Conservation (phyloP, 176 grass and related monocot genomes). For the Oryza glumipatula region DNA sequence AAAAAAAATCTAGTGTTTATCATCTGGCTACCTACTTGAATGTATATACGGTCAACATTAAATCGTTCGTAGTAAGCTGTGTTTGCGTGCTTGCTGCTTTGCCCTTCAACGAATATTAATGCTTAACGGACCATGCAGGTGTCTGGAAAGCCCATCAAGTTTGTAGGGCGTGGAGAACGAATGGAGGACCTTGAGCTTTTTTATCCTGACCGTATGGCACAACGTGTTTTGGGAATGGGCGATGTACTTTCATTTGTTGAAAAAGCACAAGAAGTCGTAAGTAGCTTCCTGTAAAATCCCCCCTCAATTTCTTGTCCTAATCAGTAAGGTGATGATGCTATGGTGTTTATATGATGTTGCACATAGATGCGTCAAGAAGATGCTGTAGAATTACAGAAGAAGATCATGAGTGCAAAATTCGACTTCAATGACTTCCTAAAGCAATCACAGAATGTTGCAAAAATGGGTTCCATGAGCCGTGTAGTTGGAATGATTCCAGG, state of each 20-base stretch:
- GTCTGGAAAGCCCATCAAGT: slow-evolving; percentile 95
- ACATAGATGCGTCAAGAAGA: slow-evolving; percentile 90
- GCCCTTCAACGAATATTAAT: background rate
- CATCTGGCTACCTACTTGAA: background rate
- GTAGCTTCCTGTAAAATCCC: slow-evolving; percentile 25
- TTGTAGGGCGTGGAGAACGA: slow-evolving; percentile 80
- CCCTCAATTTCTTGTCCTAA: slow-evolving; percentile 8
- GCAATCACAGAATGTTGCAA: slow-evolving; percentile 87
- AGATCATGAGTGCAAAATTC: slow-evolving; percentile 96
- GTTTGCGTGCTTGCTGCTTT: background rate
- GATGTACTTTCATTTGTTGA: slow-evolving; percentile 99
- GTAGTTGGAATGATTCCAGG: slow-evolving; percentile 66
- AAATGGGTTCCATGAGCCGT: slow-evolving; percentile 82
- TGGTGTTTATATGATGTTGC: slow-evolving; percentile 31
- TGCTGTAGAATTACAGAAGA: slow-evolving; percentile 86
- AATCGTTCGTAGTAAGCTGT: background rate
- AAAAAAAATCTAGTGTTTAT: slow-evolving; percentile 1
- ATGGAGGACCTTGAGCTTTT: slow-evolving; percentile 93
- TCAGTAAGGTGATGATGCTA: background rate
- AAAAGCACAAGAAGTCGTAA: slow-evolving; percentile 98
- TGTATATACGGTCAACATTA: background rate
- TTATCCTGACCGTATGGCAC: slow-evolving; percentile 97
- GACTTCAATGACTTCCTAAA: slow-evolving; percentile 97
- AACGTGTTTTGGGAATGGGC: slow-evolving; percentile 88
- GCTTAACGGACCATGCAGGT: slow-evolving; percentile 57